Evolutionary conservation across 225 moss, liverwort and hornwort genomes (phyloP).

Genomic region (Anthoceros angustus): DNA sequence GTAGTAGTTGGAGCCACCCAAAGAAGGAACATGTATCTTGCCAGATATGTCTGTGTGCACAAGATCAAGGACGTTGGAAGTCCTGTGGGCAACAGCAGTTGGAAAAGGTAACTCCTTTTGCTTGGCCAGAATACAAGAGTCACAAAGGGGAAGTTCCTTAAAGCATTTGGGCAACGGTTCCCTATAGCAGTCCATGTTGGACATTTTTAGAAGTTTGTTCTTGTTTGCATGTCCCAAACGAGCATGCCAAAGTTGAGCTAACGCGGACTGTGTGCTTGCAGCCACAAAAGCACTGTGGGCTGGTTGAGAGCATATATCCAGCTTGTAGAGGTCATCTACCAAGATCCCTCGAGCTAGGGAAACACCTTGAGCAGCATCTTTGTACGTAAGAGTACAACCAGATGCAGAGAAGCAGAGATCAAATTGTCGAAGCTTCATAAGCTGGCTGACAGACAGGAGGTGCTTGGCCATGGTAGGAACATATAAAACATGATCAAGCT

Average conservation of each 20-base stretch:
- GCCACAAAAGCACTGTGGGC: not conserved
- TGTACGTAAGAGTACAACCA: not conserved
- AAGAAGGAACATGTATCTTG: too few species aligned
- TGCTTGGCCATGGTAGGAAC: not conserved
- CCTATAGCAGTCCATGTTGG: too few species aligned
- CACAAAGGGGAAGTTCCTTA: too few species aligned
- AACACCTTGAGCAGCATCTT: not conserved
- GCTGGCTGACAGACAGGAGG: not conserved
- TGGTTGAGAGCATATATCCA: not conserved
- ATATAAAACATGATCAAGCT: not conserved
- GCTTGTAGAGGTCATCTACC: not conserved
- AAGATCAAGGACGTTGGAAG: not conserved
- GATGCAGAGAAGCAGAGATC: not conserved
- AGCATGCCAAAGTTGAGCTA: too few species aligned
- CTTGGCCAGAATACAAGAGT: too few species aligned
- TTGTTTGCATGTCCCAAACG: too few species aligned
- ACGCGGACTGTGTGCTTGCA: not conserved
- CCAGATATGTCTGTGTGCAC: not conserved
- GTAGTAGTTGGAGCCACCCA: too few species aligned
- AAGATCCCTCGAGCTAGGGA: not conserved
- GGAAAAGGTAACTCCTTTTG: too few species aligned
- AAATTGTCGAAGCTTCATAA: conserved; percentile 1
- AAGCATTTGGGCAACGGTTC: too few species aligned
- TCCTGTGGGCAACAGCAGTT: too few species aligned
- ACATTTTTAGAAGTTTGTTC: too few species aligned